phyloP scores from a whole-genome alignment of 2,329 filamentous ascomycete species.

The Cercospora sp. region DNA sequence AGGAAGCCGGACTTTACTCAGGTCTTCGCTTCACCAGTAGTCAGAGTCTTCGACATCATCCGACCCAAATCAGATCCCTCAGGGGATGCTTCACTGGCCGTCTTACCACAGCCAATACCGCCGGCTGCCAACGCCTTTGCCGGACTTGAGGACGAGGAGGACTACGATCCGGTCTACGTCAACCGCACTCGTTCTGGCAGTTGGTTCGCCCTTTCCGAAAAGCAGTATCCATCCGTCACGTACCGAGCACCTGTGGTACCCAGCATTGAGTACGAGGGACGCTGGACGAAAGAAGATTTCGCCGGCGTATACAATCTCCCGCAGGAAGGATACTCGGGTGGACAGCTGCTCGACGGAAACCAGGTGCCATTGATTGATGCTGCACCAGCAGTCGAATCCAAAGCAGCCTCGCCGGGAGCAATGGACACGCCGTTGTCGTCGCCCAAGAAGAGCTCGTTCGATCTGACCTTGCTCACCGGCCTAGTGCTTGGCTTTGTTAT shows the following conservation, averaged over 20 bases:
- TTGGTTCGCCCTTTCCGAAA: conserved; percentile 92
- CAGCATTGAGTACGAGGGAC: conserved; percentile 57
- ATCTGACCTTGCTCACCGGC: conserved; percentile 6
- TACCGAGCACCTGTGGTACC: conserved; percentile 62
- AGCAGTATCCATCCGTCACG: conserved; percentile 80
- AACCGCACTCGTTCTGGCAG: conserved; percentile 83
- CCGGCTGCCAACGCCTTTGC: conserved; percentile 42
- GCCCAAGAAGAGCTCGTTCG: conserved; percentile 8
- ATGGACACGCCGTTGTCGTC: conserved; percentile 9
- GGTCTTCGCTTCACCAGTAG: conserved; percentile 39
- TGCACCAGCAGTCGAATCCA: conserved; percentile 14
- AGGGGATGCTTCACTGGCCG: conserved; percentile 71
- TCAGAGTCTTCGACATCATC: conserved; percentile 38
- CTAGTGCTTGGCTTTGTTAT: conserved; percentile 9
- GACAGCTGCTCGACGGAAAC: conserved; percentile 21
- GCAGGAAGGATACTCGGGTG: conserved; percentile 6
- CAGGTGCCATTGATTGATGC: conserved; percentile 25
- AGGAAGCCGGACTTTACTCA: conserved; percentile 30
- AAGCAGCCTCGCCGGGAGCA: background rate
- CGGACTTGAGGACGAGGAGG: conserved; percentile 39
- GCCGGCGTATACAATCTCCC: conserved; percentile 38
- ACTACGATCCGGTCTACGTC: conserved; percentile 64
- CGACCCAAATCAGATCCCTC: conserved; percentile 64
- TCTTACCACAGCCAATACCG: conserved; percentile 83
- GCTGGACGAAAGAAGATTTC: conserved; percentile 41